Evolutionary conservation across 139 green algal species (phyloP), one percentile per base, ranked within the genome.

Genomic region (Tetratostichococcus sp.): DNA sequence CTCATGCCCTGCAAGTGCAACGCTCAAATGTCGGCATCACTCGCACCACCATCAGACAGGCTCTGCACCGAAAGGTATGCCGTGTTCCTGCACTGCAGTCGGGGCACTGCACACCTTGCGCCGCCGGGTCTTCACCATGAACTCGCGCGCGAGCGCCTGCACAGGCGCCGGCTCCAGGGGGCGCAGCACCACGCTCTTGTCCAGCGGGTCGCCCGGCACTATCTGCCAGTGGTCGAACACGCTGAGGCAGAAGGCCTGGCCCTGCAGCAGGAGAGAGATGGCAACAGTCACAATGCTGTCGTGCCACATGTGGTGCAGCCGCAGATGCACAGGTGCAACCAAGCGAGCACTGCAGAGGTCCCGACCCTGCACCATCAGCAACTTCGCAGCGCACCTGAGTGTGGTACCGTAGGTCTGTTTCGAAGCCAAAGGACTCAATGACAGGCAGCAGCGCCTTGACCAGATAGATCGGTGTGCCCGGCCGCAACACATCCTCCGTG

Each of bases 141-240:
- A 96, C 85, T 98, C 95, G 30, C 88, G 79, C 5, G 88, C 88
- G 34, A 89, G 83, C 30, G 75, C 88, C 75, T 90, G 84, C 21
- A 89, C 32, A 1, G 93, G 91, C 3, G 89, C 86, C 0, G 94
- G 96, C 82, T 99, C 96, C 66, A 99, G 86, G 16, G 96, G 96
- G 34, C 94, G 80, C 83, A 99, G 89, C 73, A 95, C 87, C 30
- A 98, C 86, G 28, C 76, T 84, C 59, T 89, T 84, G 84, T 97
- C 94, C 33, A 98, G 85, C 2, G 93, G 94, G 78, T 97, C 94
- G 14, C 93, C 93, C 3, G 94, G 94, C 43, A 97, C 93, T 34
- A 98, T 89, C 42, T 88, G 79, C 96, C 96, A 99, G 83, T 98
- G 93, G 85, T 99, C 96, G 77, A 99, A 99, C 35, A 94, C 90